A percentile compares a stretch with the other conserved stretches of the same genome.
Conservation (phyloP, 352 stramenopile genomes). For the Globisporangium parvum region DNA sequence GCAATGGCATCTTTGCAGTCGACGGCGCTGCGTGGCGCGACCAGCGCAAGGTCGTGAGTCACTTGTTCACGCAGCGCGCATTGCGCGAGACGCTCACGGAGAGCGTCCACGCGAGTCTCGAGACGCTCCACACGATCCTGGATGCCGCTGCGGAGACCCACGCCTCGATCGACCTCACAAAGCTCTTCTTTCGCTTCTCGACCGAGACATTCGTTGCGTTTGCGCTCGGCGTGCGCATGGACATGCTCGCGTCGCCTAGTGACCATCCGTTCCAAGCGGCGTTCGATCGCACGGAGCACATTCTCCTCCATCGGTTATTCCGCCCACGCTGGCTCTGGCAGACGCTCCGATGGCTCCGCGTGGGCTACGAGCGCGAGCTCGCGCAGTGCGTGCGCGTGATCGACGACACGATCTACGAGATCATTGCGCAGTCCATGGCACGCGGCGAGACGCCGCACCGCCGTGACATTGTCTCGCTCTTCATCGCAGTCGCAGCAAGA, state of each 20-base stretch:
- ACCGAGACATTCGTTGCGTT: constrained; percentile 47
- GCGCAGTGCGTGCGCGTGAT: constrained; percentile 26
- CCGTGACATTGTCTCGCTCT: constrained; percentile 35
- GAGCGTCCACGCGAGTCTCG: constrained; percentile 22
- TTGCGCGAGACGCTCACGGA: constrained; percentile 19
- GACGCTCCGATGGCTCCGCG: constrained; percentile 25
- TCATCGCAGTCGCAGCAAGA: constrained; percentile 24
- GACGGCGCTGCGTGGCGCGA: constrained; percentile 23
- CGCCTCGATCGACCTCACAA: constrained; percentile 24
- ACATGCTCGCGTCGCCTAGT: constrained; percentile 8
- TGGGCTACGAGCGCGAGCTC: constrained; percentile 26
- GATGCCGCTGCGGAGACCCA: constrained; percentile 2
- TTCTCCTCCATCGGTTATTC: constrained; percentile 28
- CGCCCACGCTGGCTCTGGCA: constrained; percentile 35
- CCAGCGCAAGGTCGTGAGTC: constrained; percentile 23
- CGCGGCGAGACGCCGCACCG: constrained; percentile 1
- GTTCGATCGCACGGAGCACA: constrained; percentile 30
- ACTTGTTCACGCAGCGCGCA: constrained; percentile 25
- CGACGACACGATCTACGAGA: constrained; percentile 22
- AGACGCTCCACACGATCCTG: constrained; percentile 18
- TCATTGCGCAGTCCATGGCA: constrained; percentile 26
- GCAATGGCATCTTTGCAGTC: constrained; percentile 20
- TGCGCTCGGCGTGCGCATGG: constrained; percentile 25
- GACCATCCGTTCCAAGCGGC: constrained; percentile 22
- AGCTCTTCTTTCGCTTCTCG: constrained; percentile 38